phyloP scores from a whole-genome alignment of 306 rosid species.

The Comarum palustre region DNA sequence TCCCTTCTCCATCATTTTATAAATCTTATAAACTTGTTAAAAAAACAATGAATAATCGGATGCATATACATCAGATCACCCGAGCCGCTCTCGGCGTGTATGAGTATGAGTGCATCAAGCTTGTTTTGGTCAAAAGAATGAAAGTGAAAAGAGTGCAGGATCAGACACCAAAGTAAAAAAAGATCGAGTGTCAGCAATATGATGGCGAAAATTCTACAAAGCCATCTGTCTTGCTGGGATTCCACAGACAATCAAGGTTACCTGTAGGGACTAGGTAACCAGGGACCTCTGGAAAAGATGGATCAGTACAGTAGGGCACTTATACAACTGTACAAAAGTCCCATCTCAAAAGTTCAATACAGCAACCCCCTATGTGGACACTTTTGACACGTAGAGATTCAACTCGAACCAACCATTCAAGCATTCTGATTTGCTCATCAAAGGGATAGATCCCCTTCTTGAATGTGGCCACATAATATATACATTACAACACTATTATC shows the following conservation, averaged over 20 bases:
- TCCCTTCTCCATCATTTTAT: too few species aligned
- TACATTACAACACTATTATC: background rate
- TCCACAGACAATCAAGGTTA: background rate
- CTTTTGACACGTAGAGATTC: background rate
- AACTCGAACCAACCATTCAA: background rate
- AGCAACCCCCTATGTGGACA: background rate
- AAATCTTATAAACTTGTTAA: too few species aligned
- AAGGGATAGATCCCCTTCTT: background rate
- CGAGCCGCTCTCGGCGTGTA: too few species aligned
- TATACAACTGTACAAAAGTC: background rate
- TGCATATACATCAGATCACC: too few species aligned
- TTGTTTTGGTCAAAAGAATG: too few species aligned
- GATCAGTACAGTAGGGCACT: background rate
- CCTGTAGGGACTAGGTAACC: background rate
- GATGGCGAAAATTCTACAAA: background rate
- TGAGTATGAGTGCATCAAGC: too few species aligned
- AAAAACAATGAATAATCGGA: too few species aligned
- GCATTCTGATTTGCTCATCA: background rate
- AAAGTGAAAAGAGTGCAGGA: background rate
- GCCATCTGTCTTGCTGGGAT: background rate
- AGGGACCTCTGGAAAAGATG: background rate
- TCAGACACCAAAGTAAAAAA: background rate
- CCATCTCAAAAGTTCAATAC: conserved; percentile 13
- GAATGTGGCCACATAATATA: background rate
- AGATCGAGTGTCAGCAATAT: background rate